Conservation (phyloP, 805 yeast genomes). For the Ogataea pilisensis region DNA sequence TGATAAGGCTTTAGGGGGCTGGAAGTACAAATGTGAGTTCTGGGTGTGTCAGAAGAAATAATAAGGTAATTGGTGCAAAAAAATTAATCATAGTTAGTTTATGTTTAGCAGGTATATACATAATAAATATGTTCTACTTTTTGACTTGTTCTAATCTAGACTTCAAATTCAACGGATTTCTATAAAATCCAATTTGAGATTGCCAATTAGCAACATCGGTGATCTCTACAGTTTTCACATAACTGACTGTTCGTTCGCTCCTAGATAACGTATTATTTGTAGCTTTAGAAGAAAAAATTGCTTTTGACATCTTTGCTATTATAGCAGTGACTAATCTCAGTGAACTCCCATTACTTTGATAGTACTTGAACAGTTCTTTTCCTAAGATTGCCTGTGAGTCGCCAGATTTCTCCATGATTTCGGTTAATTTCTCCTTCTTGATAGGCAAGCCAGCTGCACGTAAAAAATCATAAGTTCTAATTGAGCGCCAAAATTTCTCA, state of each 20-base stretch:
- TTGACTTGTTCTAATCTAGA: constrained; percentile 5
- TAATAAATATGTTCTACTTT: neutral
- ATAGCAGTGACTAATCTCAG: constrained; percentile 9
- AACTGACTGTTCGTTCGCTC: too few relatives aligned
- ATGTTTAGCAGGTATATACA: neutral
- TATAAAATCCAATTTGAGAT: constrained; percentile 12
- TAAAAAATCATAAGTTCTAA: constrained; percentile 42
- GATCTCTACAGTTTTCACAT: constrained; percentile 8
- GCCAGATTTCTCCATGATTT: constrained; percentile 35
- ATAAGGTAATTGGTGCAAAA: neutral
- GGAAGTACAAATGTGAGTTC: constrained; percentile 58
- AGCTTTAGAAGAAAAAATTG: too few relatives aligned
- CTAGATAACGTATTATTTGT: too few relatives aligned
- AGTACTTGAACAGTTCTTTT: constrained; percentile 40
- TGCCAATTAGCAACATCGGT: constrained; percentile 20
- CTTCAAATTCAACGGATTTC: constrained; percentile 1
- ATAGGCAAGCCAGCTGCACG: constrained; percentile 46
- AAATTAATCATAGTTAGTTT: neutral
- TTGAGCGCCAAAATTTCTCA: constrained; percentile 30
- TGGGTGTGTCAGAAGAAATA: constrained; percentile 54
- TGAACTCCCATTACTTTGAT: constrained; percentile 36
- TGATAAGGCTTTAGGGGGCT: constrained; percentile 45
- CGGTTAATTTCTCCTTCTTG: constrained; percentile 34
- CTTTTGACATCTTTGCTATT: too few relatives aligned
- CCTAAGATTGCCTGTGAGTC: constrained; percentile 35